Evolutionary conservation across 768 basidiomycete species (phyloP).

Genomic region (Auricularia cornea): DNA sequence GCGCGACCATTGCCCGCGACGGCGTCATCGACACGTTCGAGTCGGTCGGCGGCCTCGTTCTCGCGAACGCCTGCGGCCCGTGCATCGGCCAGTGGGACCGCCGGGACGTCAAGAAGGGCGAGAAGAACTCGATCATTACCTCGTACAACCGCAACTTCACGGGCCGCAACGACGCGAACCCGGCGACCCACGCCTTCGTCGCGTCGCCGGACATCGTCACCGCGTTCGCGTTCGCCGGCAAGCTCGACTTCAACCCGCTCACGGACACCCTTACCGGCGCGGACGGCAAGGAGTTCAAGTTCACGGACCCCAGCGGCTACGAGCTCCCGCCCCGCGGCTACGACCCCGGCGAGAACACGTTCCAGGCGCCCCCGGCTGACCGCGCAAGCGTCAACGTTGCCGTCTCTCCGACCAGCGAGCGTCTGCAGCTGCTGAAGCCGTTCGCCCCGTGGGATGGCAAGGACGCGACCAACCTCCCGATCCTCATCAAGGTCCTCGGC

Average conservation of each 20-base stretch:
- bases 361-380: conserved; percentile 88
- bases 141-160: conserved; percentile 99
- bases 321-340: conserved; percentile 95
- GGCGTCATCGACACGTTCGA: conserved; percentile 88
- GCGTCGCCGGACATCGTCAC: conserved; percentile 93
- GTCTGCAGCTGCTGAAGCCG: conserved; percentile 83
- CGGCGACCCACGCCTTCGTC: conserved; percentile 95
- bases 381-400: conserved; percentile 78
- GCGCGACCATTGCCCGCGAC: conserved; percentile 95
- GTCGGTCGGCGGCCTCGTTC: conserved; percentile 79
- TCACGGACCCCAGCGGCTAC: conserved; percentile 81
- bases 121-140: conserved; percentile 95
- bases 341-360: conserved; percentile 94
- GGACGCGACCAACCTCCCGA: conserved; percentile 78
- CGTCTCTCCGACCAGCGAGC: conserved; percentile 76
- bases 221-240: conserved; percentile 91
- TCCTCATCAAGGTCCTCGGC: conserved; percentile 97
- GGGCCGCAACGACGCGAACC: conserved; percentile 98
- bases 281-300: conserved; percentile 96
- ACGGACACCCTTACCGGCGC: conserved; percentile 80
- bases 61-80: conserved; percentile 98
- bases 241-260: conserved; percentile 93
- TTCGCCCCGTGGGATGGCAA: conserved; percentile 93
- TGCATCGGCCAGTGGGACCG: conserved; percentile 99
- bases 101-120: conserved; percentile 93